Percentiles rank a stretch among this genome's conserved stretches.
These are phyloP conservation scores for Beauveria pseudobassiana DNA, from an alignment of 2,329 filamentous ascomycete genomes.

Conservation along the genomic window DNA sequence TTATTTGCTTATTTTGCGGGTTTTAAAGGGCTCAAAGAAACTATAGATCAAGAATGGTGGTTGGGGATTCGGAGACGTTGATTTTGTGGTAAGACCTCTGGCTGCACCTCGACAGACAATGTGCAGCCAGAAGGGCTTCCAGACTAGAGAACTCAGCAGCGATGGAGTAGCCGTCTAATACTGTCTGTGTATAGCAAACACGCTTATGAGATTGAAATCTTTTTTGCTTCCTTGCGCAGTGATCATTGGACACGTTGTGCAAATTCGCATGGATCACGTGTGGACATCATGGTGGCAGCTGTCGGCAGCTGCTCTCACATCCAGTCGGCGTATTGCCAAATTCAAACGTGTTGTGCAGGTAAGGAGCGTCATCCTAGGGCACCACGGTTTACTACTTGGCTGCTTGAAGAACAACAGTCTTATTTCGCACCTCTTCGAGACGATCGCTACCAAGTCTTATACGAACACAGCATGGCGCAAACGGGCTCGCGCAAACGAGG, in stretches of 20 bases:
- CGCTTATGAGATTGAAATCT: background rate
- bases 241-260: background rate
- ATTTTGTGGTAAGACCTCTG: background rate
- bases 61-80: background rate
- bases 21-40: conserved; percentile 1
- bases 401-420: background rate
- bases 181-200: conserved; percentile 1
- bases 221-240: background rate
- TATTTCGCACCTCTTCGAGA: background rate
- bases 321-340: background rate
- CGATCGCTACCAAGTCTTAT: background rate
- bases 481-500: conserved; percentile 8
- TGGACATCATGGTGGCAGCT: background rate
- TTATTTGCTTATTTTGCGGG: conserved; percentile 1
- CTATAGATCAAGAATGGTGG: conserved; percentile 6
- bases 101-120: conserved; percentile 1
- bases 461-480: conserved; percentile 3
- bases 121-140: background rate
- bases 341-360: background rate
- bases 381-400: no score
- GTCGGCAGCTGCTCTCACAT: background rate
- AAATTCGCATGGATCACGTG: background rate
- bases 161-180: background rate
- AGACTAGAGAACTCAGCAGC: background rate
- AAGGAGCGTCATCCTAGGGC: no score